Evolutionary conservation across 75 land plant species (phyloP), one percentile per base, ranked within the genome.

Genomic region (Pinus tabuliformis): DNA sequence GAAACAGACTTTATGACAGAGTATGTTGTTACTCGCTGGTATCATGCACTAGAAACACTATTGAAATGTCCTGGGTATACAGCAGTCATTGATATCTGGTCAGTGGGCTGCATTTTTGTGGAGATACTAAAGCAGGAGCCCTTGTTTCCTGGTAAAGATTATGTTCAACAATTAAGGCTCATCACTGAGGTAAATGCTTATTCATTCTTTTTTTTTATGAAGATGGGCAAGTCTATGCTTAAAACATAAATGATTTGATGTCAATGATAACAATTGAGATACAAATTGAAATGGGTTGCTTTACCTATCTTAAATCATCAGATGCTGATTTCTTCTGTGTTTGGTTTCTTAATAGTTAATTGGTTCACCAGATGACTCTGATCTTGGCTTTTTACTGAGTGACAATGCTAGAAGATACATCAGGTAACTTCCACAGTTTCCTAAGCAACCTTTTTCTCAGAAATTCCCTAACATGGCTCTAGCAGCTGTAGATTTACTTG

Each of bases 1-100:
- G 99, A 96, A 81, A 90, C 95, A 26, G 95, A 96, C 77, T 94
- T 93, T 83, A 94, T 94, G 97, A 93, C 97, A 1, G 97, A 96
- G 78, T 96, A 94, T 87, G 97, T 96, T 64, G 99, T 96, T 24
- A 96, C 99, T 17, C 85, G 99, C 11, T 95, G 97, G 97, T 95
- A 95, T 58, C 88, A 94, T 45, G 99, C 99, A 57, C 97, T 98
- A 20, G 91, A 96, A 64, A 52, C 94, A 70, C 95, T 94, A 45
- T 83, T 96, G 7, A 96, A 96, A 74, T 92, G 93, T 76, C 87
- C 93, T 0, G 95, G 89, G 75, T 95, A 95, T 73, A 95, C 98
- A 76, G 93, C 91, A 42, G 95, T 93, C 59, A 90, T 95, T 81
- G 98, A 95, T 80, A 86, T 95, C 12, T 92, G 96, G 99, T 92